These are phyloP conservation scores for Suillus tomentosus DNA, from an alignment of 768 basidiomycete species.

Conservation along the genomic window DNA sequence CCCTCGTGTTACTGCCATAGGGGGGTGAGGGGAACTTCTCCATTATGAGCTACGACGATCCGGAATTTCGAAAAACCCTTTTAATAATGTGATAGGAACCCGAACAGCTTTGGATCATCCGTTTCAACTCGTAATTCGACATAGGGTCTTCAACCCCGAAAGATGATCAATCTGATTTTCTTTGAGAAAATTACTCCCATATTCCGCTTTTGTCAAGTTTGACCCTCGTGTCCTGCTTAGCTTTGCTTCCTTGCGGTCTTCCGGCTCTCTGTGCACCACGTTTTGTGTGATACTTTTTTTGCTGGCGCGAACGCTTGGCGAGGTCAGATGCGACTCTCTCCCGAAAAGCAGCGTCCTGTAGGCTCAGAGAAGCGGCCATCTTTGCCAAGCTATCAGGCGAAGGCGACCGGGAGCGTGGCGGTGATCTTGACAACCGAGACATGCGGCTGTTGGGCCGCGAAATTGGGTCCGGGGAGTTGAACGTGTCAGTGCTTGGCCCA, in stretches of 20 bases:
- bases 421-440: slow-evolving; percentile 53
- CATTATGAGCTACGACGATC: background rate
- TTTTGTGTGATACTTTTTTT: slow-evolving; percentile 80
- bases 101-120: background rate
- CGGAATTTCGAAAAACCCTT: background rate
- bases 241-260: slow-evolving; percentile 79
- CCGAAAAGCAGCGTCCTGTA: slow-evolving; percentile 46
- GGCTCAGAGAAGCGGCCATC: slow-evolving; percentile 42
- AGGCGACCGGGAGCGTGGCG: slow-evolving; percentile 50
- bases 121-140: background rate
- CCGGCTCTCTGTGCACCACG: slow-evolving; percentile 63
- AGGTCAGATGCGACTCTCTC: slow-evolving; percentile 65
- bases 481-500: slow-evolving; percentile 12
- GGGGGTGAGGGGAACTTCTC: background rate
- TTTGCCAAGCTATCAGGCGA: slow-evolving; percentile 46
- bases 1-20: background rate
- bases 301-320: slow-evolving; percentile 60
- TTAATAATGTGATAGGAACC: background rate
- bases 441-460: slow-evolving; percentile 33
- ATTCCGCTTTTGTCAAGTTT: slow-evolving; percentile 59
- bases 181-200: slow-evolving; percentile 49
- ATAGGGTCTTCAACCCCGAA: no score
- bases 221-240: slow-evolving; percentile 73
- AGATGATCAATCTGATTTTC: no score
- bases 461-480: slow-evolving; percentile 16